Conservation (phyloP, 176 grass and related monocot species). For the Oryza coarctata region DNA sequence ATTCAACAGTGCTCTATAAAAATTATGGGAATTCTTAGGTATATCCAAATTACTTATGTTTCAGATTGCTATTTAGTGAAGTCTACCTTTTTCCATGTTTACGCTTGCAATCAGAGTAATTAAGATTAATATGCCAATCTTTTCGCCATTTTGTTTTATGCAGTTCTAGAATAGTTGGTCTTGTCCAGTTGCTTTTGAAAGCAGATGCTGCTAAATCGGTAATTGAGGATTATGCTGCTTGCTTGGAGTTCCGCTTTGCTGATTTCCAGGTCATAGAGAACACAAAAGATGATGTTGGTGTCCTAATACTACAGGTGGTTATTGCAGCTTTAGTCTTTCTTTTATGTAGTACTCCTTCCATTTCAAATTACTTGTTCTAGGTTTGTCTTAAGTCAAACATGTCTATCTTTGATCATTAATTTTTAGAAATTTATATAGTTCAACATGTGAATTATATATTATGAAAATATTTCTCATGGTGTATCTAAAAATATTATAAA, state of each 20-base stretch:
- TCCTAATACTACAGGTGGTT: conserved; percentile 90
- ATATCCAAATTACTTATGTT: conserved; percentile 30
- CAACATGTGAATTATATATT: too few relatives aligned
- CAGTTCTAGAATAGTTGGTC: conserved; percentile 86
- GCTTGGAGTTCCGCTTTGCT: conserved; percentile 90
- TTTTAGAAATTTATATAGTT: too few relatives aligned
- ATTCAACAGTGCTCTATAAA: conserved; percentile 93
- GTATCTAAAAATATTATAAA: too few relatives aligned
- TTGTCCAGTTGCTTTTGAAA: conserved; percentile 87
- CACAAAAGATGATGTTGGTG: conserved; percentile 74
- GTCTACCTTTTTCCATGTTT: neutral
- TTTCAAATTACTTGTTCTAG: too few relatives aligned
- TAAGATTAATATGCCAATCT: neutral
- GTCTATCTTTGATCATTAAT: too few relatives aligned
- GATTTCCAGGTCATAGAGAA: conserved; percentile 82
- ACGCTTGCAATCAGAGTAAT: conserved; percentile 2
- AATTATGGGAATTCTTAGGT: conserved; percentile 89
- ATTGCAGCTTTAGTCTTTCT: conserved; percentile 31
- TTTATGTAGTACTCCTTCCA: neutral
- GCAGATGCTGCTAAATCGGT: conserved; percentile 67
- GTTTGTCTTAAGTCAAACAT: too few relatives aligned
- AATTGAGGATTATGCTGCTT: conserved; percentile 92
- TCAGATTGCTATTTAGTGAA: neutral
- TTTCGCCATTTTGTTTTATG: conserved; percentile 24
- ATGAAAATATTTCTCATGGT: too few relatives aligned